Evolutionary conservation across 805 yeast genomes (phyloP), one percentile per base, ranked within the genome.

Genomic region (Trichomonascus vanleenenianus): DNA sequence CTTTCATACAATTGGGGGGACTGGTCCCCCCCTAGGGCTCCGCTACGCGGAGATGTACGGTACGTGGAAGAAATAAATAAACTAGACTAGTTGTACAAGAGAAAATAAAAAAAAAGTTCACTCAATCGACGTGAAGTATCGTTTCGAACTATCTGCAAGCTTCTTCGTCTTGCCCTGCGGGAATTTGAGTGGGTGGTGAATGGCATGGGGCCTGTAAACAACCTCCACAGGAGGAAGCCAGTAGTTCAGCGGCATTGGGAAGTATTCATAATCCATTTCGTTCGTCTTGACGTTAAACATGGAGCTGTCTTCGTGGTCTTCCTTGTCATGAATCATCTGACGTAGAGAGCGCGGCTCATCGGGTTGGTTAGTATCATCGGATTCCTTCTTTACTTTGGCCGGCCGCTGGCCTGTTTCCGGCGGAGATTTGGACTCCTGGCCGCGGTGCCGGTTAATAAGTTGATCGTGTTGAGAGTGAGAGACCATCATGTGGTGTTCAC

Each of bases 131-230:
- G 56, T 49, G 44, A 51, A 53, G 34, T 50, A 52, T 27, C 57
- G 42, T 44, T 52, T 52, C 22, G 47, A 35, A 14, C 46, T 51
- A 30, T 46, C 51, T n/a, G 41, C 30, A 18, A 43, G 34, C 11
- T 35, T 35, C 31, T 42, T 40, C 8, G 48, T 22, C 16, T 44
- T 43, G 5, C 50, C 53, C 15, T 43, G 39, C n/a, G 57, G 57
- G 31, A 49, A 42, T 35, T 52, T 52, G 43, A 50, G 41, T 2
- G 63, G 63, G 43, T 69, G 79, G 52, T 76, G 79, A 5, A 72
- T 78, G 3, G 77, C 66, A 54, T 74, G 79, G 1, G 79, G 79
- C 47, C 75, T 70, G 54, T 75, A 75, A 4, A 74, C 79, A 39
- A 70, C 76, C 55, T 74, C 75, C 33, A 75, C 74, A 2, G 79